These are phyloP conservation scores for Pyrenopolyporus hunteri DNA, from an alignment of 495 filamentous ascomycete genomes.

Conservation along the genomic window DNA sequence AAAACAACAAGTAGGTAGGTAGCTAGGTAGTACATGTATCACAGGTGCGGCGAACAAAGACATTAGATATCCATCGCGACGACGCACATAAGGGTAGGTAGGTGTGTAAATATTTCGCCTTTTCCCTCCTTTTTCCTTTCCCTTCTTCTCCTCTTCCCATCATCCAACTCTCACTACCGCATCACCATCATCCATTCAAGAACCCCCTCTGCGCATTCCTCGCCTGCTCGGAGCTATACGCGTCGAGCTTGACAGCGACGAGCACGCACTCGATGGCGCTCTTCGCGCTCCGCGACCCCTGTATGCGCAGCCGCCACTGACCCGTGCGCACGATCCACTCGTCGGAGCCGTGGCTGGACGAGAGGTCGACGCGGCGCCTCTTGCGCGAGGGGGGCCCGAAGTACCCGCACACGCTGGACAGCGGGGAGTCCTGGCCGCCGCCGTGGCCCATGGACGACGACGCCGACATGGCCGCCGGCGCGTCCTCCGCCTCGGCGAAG, in stretches of 20 bases:
- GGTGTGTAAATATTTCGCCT: too few species aligned
- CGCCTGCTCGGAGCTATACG: constrained; percentile 67
- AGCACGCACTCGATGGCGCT: constrained; percentile 70
- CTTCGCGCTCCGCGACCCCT: constrained; percentile 56
- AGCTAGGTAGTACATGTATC: too few species aligned
- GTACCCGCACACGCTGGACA: constrained; percentile 32
- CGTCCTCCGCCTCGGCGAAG: constrained; percentile 37
- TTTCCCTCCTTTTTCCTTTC: too few species aligned
- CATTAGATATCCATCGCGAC: background rate
- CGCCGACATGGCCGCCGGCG: constrained; percentile 38
- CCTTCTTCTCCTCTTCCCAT: too few species aligned
- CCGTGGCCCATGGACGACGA: constrained; percentile 44
- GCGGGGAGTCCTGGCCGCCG: constrained; percentile 44
- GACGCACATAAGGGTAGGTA: too few species aligned
- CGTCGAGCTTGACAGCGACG: constrained; percentile 81
- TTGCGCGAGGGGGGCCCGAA: constrained; percentile 49
- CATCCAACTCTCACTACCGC: too few species aligned
- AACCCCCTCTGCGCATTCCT: constrained; percentile 75
- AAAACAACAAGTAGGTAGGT: too few species aligned
- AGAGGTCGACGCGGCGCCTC: constrained; percentile 53
- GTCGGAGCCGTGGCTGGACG: constrained; percentile 40
- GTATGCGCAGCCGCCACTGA: constrained; percentile 82
- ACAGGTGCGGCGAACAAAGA: background rate
- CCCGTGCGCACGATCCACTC: constrained; percentile 78
- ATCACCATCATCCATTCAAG: constrained; percentile 47